These are phyloP conservation scores for Botrytis elliptica DNA, from an alignment of 2,329 filamentous ascomycete species.

Conservation along the genomic window DNA sequence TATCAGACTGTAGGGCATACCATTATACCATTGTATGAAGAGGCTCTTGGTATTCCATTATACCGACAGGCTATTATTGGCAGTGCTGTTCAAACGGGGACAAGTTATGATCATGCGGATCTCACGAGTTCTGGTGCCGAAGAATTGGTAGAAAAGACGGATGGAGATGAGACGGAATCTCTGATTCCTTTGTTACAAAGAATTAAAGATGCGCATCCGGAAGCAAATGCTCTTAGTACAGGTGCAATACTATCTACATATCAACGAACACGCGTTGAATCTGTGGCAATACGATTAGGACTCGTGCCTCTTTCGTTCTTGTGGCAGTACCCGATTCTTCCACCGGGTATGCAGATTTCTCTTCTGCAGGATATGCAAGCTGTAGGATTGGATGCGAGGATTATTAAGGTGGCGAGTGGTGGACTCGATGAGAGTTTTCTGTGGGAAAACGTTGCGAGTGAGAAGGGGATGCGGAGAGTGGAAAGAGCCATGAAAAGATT, in stretches of 20 bases:
- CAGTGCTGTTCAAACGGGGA: constrained; percentile 64
- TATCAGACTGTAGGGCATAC: constrained; percentile 96
- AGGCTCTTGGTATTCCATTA: constrained; percentile 76
- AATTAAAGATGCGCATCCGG: constrained; percentile 68
- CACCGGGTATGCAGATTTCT: constrained; percentile 47
- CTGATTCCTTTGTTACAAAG: constrained; percentile 71
- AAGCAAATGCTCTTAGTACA: constrained; percentile 81
- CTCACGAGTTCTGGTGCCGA: constrained; percentile 28
- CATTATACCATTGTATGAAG: constrained; percentile 79
- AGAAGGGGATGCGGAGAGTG: constrained; percentile 48
- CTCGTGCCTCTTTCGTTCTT: constrained; percentile 81
- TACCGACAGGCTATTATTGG: constrained; percentile 79
- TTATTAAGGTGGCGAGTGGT: constrained; percentile 92
- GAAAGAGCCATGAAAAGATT: constrained; percentile 63
- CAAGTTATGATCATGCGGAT: constrained; percentile 58
- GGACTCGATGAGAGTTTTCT: constrained; percentile 79
- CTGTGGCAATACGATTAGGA: constrained; percentile 79
- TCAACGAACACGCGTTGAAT: constrained; percentile 93
- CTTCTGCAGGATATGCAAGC: constrained; percentile 79
- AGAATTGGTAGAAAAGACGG: neutral
- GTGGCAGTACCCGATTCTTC: constrained; percentile 84
- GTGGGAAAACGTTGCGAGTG: constrained; percentile 73
- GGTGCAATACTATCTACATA: constrained; percentile 95
- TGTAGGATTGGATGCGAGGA: constrained; percentile 78
- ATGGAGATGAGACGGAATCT: constrained; percentile 81